Evolutionary conservation across 2,329 filamentous ascomycete genomes (phyloP).

Genomic region (Nemania sp.): DNA sequence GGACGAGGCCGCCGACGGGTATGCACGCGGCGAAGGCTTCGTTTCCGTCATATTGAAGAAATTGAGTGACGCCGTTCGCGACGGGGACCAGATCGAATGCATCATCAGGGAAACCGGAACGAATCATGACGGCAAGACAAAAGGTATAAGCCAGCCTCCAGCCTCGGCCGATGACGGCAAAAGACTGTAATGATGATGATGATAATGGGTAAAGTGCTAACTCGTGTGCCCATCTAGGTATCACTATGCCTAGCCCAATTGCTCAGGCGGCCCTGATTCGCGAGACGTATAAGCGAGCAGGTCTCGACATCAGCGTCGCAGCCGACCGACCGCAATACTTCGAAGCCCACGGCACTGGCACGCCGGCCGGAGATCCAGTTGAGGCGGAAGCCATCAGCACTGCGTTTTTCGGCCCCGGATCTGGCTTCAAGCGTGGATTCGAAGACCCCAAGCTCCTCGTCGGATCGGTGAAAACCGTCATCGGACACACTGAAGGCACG

Average conservation of each 20-base stretch:
- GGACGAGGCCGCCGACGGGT: conserved; percentile 26
- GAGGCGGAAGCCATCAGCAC: conserved; percentile 25
- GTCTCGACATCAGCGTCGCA: conserved; percentile 18
- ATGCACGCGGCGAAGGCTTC: conserved; percentile 41
- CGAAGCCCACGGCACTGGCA: conserved; percentile 36
- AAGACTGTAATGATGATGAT: too few species aligned
- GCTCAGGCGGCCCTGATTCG: conserved; percentile 32
- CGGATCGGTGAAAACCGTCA: conserved; percentile 21
- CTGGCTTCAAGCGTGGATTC: too few species aligned
- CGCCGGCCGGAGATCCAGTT: conserved; percentile 31
- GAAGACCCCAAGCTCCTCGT: conserved; percentile 14
- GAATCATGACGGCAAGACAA: conserved; percentile 32
- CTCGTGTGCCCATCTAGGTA: conserved; percentile 1
- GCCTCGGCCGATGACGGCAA: too few species aligned
- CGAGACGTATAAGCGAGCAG: conserved; percentile 23
- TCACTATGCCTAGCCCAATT: conserved; percentile 25
- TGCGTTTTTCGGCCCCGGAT: too few species aligned
- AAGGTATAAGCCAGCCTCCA: conserved; percentile 34
- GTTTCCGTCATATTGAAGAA: conserved; percentile 39
- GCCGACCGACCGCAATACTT: conserved; percentile 29
- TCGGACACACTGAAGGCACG: conserved; percentile 38
- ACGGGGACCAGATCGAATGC: conserved; percentile 40
- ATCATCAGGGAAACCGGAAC: conserved; percentile 23
- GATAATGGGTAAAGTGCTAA: too few species aligned
- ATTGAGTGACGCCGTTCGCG: conserved; percentile 35